Base-by-base conservation (phyloP, 1,139 yeast species). In the Yamadazyma jaroonii region DNA sequence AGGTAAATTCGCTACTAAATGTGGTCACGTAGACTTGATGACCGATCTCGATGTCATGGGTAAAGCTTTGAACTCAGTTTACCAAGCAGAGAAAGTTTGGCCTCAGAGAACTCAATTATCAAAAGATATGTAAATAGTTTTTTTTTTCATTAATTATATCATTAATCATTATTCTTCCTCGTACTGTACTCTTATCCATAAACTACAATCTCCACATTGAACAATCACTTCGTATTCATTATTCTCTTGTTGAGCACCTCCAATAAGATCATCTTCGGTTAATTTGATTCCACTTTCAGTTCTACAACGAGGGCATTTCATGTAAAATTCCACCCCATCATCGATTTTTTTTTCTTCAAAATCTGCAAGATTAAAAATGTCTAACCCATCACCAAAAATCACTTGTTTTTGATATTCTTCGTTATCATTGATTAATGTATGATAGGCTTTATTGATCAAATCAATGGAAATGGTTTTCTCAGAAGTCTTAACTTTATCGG, bases 11-110 rank as follows among this genome's bases (percentile, higher is more conserved):
- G 69, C 81, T 1, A 74, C 84, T 36, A 72, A 67, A 2, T 64
- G 77, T 32, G 96, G 96, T 3, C 97, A 89, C 60, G 92, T 89
- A 8, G 81, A 81, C 25, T 62, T 89, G 35, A 68, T 89, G 75
- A 77, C 86, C 0, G 96, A 89, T 58, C 55, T 84, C 20, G 77
- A 74, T 27, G 78, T 81, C 1, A 78, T 88, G 63, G 94, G 86
- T 0, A 69, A 72, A 40, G 95, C 94, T 0, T 62, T 89, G 38
- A 55, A 67, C 35, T 81, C 87, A 0, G 70, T 88, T 14, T 45
- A 71, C 9, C 74, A 72, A 36, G 82, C 78, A 8, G 86, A 81
- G 44, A 62, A 58, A 42, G 42, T 45, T 13, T 69, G 77, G 75
- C 20, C 23, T 7, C 6, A 23, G 21, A 35, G 33, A 9, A 3